Evolutionary conservation across 352 stramenopile genomes (phyloP), one percentile per base, ranked within the genome.

Genomic region (Phytophthora chlamydospora): DNA sequence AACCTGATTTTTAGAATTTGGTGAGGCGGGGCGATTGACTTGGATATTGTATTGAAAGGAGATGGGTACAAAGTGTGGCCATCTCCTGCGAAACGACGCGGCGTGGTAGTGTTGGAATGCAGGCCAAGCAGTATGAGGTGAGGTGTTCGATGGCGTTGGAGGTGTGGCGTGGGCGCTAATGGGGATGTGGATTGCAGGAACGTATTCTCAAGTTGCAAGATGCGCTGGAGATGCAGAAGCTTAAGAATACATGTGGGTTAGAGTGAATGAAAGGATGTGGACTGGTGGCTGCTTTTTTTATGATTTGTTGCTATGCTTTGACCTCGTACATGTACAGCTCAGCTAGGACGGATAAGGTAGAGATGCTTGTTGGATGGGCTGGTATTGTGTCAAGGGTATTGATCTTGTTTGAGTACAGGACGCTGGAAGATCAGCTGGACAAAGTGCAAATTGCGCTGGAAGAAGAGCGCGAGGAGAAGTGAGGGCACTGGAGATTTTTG

Each of bases 181-280:
- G n/a, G 32, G 11, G 17, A 65, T 53, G 47, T 56, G 43, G 10
- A 6, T 11, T 51, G 4, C 46, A 91, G 80, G 83, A 92, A 47
- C 73, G 83, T 6, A 90, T 92, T 47, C 68, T 89, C 38, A 92
- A 92, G 66, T 73, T 92, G 16, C 80, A 92, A 52, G 83, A 92
- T 76, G 80, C 80, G 17, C 56, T 92, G 17, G 83, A 89, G 58
- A 70, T 90, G 56, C 83, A 92, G 46, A 90, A 92, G 53, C 79
- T 92, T 53, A 92, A 90, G 68, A 92, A 89, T 54, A 89, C 66
- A 10, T 92, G 83, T 90, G 56, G 42, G 73, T 68, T 27, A 4
- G 24, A 6, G 24, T 27, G 24, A 4, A 27, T 27, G 24, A 27
- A 27, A 27, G 24, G 24, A 27, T 16, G 16, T 4, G 4, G 19